A percentile compares a stretch with the other conserved stretches of the same genome.
These are phyloP conservation scores for Phytophthora litchii DNA, from an alignment of 352 stramenopile species.

Conservation along the genomic window DNA sequence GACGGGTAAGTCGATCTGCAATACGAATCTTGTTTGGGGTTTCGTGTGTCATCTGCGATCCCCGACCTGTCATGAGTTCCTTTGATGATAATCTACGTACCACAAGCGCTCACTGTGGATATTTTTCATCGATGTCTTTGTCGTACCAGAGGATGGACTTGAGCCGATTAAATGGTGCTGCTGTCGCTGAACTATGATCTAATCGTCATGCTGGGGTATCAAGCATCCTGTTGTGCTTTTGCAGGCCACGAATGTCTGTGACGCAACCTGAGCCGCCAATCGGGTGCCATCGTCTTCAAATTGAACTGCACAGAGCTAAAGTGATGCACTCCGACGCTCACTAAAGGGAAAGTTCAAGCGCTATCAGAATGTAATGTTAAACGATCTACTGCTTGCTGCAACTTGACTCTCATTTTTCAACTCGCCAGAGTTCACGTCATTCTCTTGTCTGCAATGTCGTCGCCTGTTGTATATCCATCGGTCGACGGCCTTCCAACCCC, in stretches of 20 bases:
- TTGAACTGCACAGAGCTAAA: background rate
- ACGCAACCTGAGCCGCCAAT: slow-evolving; percentile 23
- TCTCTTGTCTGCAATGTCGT: slow-evolving; percentile 13
- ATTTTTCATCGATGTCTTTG: slow-evolving; percentile 5
- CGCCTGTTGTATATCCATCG: slow-evolving; percentile 16
- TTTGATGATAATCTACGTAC: too few relatives aligned
- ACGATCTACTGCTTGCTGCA: background rate
- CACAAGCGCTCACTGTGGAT: too few relatives aligned
- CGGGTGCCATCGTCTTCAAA: background rate
- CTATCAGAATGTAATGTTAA: background rate
- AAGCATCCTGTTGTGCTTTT: slow-evolving; percentile 1
- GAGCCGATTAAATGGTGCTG: background rate
- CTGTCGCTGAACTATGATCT: slow-evolving; percentile 1
- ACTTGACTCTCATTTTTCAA: slow-evolving; percentile 27
- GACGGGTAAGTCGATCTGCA: too few relatives aligned
- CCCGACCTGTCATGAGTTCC: too few relatives aligned
- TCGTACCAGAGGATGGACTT: slow-evolving; percentile 5
- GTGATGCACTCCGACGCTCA: slow-evolving; percentile 20
- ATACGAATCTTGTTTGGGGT: too few relatives aligned
- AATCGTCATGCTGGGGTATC: slow-evolving; percentile 2
- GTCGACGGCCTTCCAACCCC: slow-evolving; percentile 17
- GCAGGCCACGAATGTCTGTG: slow-evolving; percentile 3
- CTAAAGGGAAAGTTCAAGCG: background rate
- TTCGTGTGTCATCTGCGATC: too few relatives aligned
- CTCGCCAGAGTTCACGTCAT: slow-evolving; percentile 6